Conservation (phyloP, 2,329 filamentous ascomycete species). For the Epichloe baconii region DNA sequence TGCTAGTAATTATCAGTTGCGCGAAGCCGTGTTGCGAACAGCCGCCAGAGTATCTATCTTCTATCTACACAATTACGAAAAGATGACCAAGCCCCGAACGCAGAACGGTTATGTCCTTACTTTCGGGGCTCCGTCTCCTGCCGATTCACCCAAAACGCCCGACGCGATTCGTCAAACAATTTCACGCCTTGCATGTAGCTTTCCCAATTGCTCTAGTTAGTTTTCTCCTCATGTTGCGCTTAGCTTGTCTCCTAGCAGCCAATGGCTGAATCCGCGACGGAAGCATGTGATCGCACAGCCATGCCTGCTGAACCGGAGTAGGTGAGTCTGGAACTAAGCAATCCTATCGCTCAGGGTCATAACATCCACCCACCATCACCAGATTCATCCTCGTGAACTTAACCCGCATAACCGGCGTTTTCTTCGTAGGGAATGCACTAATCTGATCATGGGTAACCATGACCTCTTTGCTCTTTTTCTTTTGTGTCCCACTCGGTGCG, state of each 20-base stretch:
- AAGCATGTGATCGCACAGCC: conserved; percentile 1
- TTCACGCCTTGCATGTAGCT: not conserved
- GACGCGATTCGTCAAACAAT: not conserved
- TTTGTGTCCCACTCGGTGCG: conserved; percentile 24
- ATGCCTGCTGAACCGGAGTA: not conserved
- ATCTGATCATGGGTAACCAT: conserved; percentile 89
- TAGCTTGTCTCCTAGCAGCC: conserved; percentile 4
- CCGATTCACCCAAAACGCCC: not conserved
- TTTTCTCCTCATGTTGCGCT: conserved; percentile 3
- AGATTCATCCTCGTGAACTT: conserved; percentile 93
- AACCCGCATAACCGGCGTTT: conserved; percentile 85
- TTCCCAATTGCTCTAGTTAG: not conserved
- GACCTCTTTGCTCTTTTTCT: conserved; percentile 82
- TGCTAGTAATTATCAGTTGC: not conserved
- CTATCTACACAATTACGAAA: not conserved
- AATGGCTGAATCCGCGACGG: conserved; percentile 2
- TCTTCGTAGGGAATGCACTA: conserved; percentile 89
- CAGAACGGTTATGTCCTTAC: not conserved
- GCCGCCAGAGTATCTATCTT: not conserved
- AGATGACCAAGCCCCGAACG: not conserved
- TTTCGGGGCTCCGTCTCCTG: not conserved
- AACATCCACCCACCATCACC: conserved; percentile 70
- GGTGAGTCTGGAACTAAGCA: conserved; percentile 5
- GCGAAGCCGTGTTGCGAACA: not conserved
- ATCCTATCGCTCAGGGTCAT: conserved; percentile 37